Base-by-base conservation (phyloP, 306 rosid species). In the Arachis stenosperma region DNA sequence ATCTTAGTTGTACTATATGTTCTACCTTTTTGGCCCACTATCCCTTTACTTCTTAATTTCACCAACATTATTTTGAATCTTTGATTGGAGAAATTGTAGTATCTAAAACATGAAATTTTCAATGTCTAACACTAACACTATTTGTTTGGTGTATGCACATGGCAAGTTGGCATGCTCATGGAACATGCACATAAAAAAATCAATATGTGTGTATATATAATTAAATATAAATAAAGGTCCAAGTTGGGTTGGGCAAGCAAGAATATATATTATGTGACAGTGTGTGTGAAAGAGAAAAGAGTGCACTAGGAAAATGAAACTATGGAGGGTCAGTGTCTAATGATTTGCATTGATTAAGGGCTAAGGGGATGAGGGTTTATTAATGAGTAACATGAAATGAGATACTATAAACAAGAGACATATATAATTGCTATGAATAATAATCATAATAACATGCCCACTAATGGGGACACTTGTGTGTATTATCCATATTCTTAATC, bases 321-420 rank as follows among this genome's bases (percentile, higher is more conserved):
- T 46, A 63, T 8, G 51, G 51, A 46, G 10, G 51, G 51, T 52
- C 50, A 73, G 71, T 50, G 62, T 68, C 44, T 79, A 78, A 85
- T 85, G 80, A 85, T 84, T 74, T 84, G 86, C 82, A 74, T 65
- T 81, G 76, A 85, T 80, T 46, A 74, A 50, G 83, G 67, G 46
- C 7, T 6, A 76, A 58, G 56, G 78, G 13, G 3, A 4, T 33
- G 37, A 33, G 4, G 37, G 37, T 33, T 33, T 33, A 33, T 48
- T 50, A 36, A 63, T 39, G 80, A 83, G 85, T 81, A 75, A 81
- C 54, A 67, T 74, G 66, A 70, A 81, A 74, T 82, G 71, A 33
- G 37, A 33, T 33, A 33, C 37, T 33, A 33, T 33, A 33, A 33
- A 2, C 37, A 33, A 33, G 37, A 2, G 41, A 71, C 77, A 50